Conservation (phyloP, 2,329 filamentous ascomycete genomes). For the Fonsecaea multimorphosa region DNA sequence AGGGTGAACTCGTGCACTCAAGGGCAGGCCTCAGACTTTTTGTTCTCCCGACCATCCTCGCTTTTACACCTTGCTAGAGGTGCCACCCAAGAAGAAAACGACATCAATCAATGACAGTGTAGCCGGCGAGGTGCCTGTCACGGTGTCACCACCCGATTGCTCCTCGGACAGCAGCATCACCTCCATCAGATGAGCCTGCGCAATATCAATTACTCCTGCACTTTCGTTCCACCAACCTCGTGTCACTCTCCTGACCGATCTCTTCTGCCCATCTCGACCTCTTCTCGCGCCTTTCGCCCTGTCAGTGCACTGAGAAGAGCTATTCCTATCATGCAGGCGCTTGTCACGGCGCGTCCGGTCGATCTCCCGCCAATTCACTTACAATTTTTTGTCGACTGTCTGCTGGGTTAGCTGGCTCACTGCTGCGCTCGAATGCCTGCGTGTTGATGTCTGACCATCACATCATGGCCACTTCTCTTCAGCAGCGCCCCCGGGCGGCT, state of each 20-base stretch:
- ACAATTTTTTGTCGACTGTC: constrained; percentile 1
- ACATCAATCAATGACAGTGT: neutral
- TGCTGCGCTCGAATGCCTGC: neutral
- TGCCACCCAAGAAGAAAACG: neutral
- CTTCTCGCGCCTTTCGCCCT: constrained; percentile 11
- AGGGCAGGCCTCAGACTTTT: neutral
- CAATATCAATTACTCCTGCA: constrained; percentile 9
- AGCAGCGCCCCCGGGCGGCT: constrained; percentile 45
- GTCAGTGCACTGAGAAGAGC: constrained; percentile 2
- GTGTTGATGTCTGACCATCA: neutral
- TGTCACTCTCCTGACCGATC: constrained; percentile 25
- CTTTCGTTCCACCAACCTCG: constrained; percentile 7
- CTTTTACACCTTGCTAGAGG: neutral
- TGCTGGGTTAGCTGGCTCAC: constrained; percentile 6
- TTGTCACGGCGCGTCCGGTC: constrained; percentile 20
- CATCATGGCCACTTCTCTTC: constrained; percentile 44
- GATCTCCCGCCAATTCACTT: constrained; percentile 21
- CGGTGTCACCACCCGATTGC: constrained; percentile 1
- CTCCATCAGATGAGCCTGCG: constrained; percentile 12
- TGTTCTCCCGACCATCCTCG: neutral
- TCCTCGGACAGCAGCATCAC: constrained; percentile 4
- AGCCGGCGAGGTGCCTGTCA: neutral
- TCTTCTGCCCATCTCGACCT: constrained; percentile 10
- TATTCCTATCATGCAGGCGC: constrained; percentile 25
- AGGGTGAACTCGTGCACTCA: neutral